Evolutionary conservation across 2,329 filamentous ascomycete species (phyloP), one percentile per base, ranked within the genome.

Genomic region (Nothophoma quercina): DNA sequence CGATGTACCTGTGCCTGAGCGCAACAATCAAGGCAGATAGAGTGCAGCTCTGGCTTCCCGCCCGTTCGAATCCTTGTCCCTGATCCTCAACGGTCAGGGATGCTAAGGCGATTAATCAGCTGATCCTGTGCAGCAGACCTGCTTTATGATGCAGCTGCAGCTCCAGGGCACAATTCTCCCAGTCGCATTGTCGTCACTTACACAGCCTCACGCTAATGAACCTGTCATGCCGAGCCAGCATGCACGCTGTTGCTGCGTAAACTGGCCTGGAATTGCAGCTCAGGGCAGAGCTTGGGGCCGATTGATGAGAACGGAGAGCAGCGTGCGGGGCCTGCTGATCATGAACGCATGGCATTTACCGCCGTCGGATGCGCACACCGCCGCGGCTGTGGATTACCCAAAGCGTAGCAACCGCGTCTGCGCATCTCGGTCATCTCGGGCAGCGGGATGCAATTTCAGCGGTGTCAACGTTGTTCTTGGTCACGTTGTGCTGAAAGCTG

Each of bases 141-240:
- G 36, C 47, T 50, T 35, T 22, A 28, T 26, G 43, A 30, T 54
- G 59, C 59, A 55, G 60, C 63, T 54, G 55, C 55, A 57, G 59
- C 61, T 52, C 41, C 58, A 52, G 45, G 55, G 54, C 52, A 50
- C 56, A 42, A 57, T 45, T 40, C 38, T 46, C 55, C 10, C 54
- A 59, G 57, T 38, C 53, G 45, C 44, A 33, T 38, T 29, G 48
- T 49, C 56, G 51, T 60, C 56, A 55, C 51, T 45, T n/a, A n/a
- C 34, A 28, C 18, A 48, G 52, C 38, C 51, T 53, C 52, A 55
- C 48, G 42, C 44, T 39, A 44, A 36, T 13, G 23, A 34, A 25
- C 30, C 40, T 39, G 26, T 42, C 34, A 41, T 25, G 18, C n/a
- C 39, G 38, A 44, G 25, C 28, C 34, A 39, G 51, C 38, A 46